Evolutionary conservation across 306 rosid genomes (phyloP).

Genomic region (Biancaea sappan): DNA sequence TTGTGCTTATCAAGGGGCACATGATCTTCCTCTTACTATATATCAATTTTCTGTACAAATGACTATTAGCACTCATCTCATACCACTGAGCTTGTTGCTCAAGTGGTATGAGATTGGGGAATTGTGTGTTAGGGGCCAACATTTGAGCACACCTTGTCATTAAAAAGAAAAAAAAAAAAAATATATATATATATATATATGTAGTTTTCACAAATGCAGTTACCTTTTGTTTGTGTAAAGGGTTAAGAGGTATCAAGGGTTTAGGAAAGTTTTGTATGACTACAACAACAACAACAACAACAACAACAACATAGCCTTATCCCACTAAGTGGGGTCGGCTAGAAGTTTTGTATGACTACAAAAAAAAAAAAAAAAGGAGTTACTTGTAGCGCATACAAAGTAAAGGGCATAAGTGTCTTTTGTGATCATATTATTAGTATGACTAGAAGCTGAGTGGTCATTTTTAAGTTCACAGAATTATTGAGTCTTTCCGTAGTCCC

Average conservation of each 20-base stretch:
- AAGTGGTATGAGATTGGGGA: too few relatives aligned
- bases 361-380: neutral
- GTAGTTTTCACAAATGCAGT: neutral
- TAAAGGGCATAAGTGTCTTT: neutral
- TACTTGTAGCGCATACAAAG: neutral
- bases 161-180: too few relatives aligned
- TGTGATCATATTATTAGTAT: neutral
- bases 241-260: neutral
- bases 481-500: neutral
- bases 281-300: too few relatives aligned
- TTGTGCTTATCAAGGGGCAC: conserved; percentile 5
- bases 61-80: neutral
- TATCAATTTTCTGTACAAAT: neutral
- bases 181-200: too few relatives aligned
- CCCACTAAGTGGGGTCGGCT: too few relatives aligned
- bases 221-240: neutral
- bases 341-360: neutral
- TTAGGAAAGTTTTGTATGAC: neutral
- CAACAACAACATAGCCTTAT: too few relatives aligned
- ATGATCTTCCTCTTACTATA: neutral
- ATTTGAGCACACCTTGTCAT: too few relatives aligned
- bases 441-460: neutral
- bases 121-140: too few relatives aligned
- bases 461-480: neutral
- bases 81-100: too few relatives aligned